Percentiles rank a stretch among this genome's conserved stretches.
These are phyloP conservation scores for Myxozyma kluyveri DNA, from an alignment of 805 yeast species.

Conservation along the genomic window DNA sequence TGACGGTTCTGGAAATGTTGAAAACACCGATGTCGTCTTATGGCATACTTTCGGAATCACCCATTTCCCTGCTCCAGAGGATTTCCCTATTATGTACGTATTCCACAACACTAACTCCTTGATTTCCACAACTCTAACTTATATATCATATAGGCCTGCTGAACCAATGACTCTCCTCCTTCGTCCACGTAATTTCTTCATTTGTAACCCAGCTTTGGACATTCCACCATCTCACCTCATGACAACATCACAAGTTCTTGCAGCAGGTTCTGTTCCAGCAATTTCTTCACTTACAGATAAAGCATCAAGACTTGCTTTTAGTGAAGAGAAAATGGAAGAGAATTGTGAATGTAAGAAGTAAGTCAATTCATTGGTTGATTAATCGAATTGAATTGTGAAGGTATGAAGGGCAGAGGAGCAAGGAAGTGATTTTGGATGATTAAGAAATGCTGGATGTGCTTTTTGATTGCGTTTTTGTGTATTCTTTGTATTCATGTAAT, in stretches of 20 bases:
- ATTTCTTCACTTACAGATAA: conserved; percentile 23
- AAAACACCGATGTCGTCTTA: conserved; percentile 65
- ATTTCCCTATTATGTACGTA: conserved; percentile 75
- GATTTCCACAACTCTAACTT: not conserved
- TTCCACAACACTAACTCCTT: no score
- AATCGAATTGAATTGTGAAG: no score
- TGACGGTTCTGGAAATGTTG: conserved; percentile 35
- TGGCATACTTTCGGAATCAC: conserved; percentile 84
- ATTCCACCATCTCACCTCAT: conserved; percentile 50
- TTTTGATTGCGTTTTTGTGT: no score
- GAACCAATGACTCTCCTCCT: conserved; percentile 72
- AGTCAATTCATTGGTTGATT: no score
- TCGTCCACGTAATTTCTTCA: conserved; percentile 77
- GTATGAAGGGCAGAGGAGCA: no score
- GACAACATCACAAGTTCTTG: conserved; percentile 21
- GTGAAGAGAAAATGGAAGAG: conserved; percentile 12
- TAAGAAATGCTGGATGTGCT: no score
- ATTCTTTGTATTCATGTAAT: no score
- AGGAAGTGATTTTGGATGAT: no score
- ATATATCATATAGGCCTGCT: conserved; percentile 47
- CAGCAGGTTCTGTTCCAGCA: conserved; percentile 6
- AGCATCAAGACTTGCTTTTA: conserved; percentile 20
- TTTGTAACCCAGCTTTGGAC: conserved; percentile 74
- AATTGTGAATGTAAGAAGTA: not conserved
- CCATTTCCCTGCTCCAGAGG: conserved; percentile 87